These are phyloP conservation scores for Toxicodendron radicans DNA, from an alignment of 345 rosid species.

Conservation along the genomic window DNA sequence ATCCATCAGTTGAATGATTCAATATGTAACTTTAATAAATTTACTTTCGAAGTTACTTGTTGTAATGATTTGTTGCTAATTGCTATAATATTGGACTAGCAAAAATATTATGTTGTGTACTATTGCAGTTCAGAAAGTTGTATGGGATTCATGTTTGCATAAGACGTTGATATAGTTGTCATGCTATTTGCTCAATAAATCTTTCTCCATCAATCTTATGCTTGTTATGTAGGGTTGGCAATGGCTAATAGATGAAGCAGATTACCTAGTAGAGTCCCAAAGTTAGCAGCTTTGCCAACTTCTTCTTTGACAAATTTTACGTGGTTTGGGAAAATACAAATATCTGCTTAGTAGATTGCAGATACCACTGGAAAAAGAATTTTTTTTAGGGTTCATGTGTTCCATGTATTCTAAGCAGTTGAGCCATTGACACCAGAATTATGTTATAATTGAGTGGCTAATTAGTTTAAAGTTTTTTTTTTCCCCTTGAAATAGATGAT, in stretches of 20 bases:
- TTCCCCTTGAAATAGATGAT: neutral
- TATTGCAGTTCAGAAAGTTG: neutral
- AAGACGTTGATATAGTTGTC: neutral
- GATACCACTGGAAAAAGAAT: neutral
- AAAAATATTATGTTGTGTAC: neutral
- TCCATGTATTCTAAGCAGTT: neutral
- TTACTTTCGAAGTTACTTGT: neutral
- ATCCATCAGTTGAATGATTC: neutral
- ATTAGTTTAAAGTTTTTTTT: too few species aligned
- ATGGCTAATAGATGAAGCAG: neutral
- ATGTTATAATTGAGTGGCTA: too few species aligned
- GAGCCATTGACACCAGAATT: neutral
- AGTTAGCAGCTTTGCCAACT: neutral
- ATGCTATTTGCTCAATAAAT: neutral
- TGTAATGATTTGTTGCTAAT: neutral
- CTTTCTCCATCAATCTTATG: neutral
- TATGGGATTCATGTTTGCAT: neutral
- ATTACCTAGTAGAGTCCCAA: neutral
- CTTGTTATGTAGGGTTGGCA: neutral
- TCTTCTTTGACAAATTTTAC: neutral
- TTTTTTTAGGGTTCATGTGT: neutral
- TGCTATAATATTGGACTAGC: neutral
- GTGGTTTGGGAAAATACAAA: neutral
- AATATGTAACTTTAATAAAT: neutral
- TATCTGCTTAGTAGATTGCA: neutral